Base-by-base conservation (phyloP, 352 stramenopile species). In the Phytophthora syringae region DNA sequence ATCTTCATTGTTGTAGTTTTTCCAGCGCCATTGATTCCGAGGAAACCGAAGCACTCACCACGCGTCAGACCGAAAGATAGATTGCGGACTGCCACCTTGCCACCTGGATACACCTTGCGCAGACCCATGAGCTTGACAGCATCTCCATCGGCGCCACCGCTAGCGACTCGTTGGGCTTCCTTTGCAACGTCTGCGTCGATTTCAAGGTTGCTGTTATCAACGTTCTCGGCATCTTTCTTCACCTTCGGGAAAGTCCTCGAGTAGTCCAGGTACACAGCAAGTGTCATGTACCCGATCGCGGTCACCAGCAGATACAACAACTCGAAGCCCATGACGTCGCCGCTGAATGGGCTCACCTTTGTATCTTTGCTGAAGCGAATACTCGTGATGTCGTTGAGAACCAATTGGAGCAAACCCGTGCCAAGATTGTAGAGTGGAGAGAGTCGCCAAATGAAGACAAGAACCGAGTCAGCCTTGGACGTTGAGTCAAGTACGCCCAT, bases 1-100 rank as follows among this genome's bases (percentile, higher is more conserved):
- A 98, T 97, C 49, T 96, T 97, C 74, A 98, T 95, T 15, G 94
- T 97, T 12, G 94, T 98, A 0, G 92, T 97, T 66, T 99, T 98
- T 27, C 95, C 95, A 3, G 84, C 95, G 18, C 94, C 93, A 64
- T 98, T 98, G 59, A 98, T 95, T 25, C 95, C 95, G 1, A 98
- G 75, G 53, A 97, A 93, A 1, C 95, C 94, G 60, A 98, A 98
- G 54, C 92, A 97, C 42, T 98, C 89, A n/a, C 94, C 92, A 6
- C 76, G 67, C 22, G 74, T 70, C n/a, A 97, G 56, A 30, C 79
- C 84, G 18, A 97, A 93, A 0, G 79, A 90, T 22, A 97, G 59
- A 37, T 88, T 60, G 22, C 72, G 57, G 15, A 96, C 80, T 2
- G 86, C 91, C 12, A 92, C 72, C 57, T 97, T 98, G 34, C 75